Conservation (phyloP, 805 yeast species). For the Debaryomyces castellii region DNA sequence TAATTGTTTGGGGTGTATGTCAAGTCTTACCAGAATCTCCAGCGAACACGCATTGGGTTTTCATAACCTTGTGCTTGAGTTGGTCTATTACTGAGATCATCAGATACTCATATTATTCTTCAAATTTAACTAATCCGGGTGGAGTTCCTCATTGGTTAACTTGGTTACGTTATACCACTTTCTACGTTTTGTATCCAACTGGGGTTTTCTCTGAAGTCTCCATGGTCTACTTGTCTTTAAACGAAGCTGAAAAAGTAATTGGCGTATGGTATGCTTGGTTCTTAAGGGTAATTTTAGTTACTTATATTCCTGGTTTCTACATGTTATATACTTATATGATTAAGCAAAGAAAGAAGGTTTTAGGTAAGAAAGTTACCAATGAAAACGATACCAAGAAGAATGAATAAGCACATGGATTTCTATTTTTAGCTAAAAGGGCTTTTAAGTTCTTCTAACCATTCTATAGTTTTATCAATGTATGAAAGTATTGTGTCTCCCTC, state of each 20-base stretch:
- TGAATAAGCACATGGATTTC: neutral
- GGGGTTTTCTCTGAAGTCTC: conserved; percentile 87
- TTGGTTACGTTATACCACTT: conserved; percentile 79
- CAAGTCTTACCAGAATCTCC: conserved; percentile 71
- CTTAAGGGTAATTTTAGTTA: conserved; percentile 55
- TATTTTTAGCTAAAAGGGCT: neutral
- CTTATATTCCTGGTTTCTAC: conserved; percentile 87
- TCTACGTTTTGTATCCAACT: conserved; percentile 79
- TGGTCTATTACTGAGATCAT: conserved; percentile 96
- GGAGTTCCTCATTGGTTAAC: conserved; percentile 59
- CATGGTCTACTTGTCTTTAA: conserved; percentile 68
- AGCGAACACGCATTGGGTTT: conserved; percentile 58
- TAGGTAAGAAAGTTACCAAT: conserved; percentile 34
- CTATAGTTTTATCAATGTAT: conserved; percentile 28
- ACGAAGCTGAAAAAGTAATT: conserved; percentile 56
- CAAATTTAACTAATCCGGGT: conserved; percentile 51
- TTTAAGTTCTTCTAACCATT: conserved; percentile 27
- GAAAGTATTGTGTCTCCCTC: conserved; percentile 32
- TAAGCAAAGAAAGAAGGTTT: conserved; percentile 77
- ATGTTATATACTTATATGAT: conserved; percentile 85
- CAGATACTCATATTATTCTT: conserved; percentile 84
- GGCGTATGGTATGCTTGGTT: conserved; percentile 54
- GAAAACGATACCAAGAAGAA: neutral
- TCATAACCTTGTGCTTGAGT: conserved; percentile 67
- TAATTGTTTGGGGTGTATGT: conserved; percentile 82